phyloP scores from a whole-genome alignment of 768 basidiomycete species.

The Pleurotus salmoneostramineus region DNA sequence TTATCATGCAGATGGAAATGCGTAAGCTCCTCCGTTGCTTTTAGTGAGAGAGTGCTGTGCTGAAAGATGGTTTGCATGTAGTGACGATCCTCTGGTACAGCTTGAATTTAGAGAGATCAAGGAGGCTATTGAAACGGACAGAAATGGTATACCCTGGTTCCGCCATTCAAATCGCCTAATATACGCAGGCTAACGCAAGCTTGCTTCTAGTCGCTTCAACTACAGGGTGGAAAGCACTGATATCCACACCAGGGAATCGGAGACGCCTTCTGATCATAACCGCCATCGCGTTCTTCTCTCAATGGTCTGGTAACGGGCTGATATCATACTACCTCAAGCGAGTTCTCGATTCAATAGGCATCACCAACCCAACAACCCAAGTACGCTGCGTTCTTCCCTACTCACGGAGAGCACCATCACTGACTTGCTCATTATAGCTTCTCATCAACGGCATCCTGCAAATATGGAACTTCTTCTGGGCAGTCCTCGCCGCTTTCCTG shows the following conservation, averaged over 20 bases:
- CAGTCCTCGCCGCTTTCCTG: constrained; percentile 50
- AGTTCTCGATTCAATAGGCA: constrained; percentile 67
- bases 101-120: constrained; percentile 83
- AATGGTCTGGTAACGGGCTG: constrained; percentile 84
- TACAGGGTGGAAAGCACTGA: constrained; percentile 67
- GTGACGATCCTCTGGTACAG: constrained; percentile 61
- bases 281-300: constrained; percentile 79
- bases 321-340: constrained; percentile 79
- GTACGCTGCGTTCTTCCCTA: constrained; percentile 20
- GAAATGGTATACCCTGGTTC: constrained; percentile 9
- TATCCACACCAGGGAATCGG: constrained; percentile 66
- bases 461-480: constrained; percentile 75
- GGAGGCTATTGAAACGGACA: constrained; percentile 70
- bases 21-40: constrained; percentile 24
- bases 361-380: constrained; percentile 51
- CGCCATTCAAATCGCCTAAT: not conserved
- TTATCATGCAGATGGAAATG: constrained; percentile 79
- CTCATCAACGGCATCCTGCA: constrained; percentile 85
- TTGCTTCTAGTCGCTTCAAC: constrained; percentile 40
- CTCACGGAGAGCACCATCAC: not conserved
- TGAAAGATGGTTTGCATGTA: constrained; percentile 13
- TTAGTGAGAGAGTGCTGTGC: not conserved
- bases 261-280: constrained; percentile 75
- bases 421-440: constrained; percentile 38
- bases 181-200: not conserved